Conservation (phyloP, 2,329 filamentous ascomycete genomes). For the Botrytis tulipae region DNA sequence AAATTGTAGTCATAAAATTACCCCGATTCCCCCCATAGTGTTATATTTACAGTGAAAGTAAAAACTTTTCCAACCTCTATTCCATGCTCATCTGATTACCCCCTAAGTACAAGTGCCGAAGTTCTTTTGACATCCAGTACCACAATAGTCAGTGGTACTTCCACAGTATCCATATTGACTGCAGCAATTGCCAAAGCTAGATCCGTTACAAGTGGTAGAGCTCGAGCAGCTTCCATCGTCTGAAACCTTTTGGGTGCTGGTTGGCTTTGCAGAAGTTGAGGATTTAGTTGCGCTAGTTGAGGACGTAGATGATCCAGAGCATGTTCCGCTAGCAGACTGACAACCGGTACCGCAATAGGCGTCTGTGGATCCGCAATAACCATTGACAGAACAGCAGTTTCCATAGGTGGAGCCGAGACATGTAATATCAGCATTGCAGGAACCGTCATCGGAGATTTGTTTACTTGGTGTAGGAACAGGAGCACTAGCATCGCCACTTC, state of each 20-base stretch:
- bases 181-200: constrained; percentile 28
- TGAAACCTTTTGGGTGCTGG: constrained; percentile 3
- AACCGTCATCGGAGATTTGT: constrained; percentile 25
- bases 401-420: constrained; percentile 26
- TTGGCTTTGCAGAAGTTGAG: constrained; percentile 14
- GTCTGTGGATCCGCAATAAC: constrained; percentile 24
- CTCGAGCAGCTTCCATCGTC: constrained; percentile 29
- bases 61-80: background rate
- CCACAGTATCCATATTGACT: constrained; percentile 23
- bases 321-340: constrained; percentile 20
- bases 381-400: constrained; percentile 25
- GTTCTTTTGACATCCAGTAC: constrained; percentile 11
- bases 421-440: constrained; percentile 22
- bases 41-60: constrained; percentile 7
- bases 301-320: constrained; percentile 1
- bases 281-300: constrained; percentile 5
- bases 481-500: constrained; percentile 24
- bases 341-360: constrained; percentile 27
- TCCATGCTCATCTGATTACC: background rate
- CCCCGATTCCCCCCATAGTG: background rate
- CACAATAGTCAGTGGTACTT: constrained; percentile 17
- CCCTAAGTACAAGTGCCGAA: constrained; percentile 17
- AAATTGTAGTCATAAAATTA: background rate
- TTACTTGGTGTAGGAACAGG: constrained; percentile 10
- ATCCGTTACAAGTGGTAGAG: constrained; percentile 27